Conservation (phyloP, 805 yeast genomes). For the Brettanomyces naardenensis region DNA sequence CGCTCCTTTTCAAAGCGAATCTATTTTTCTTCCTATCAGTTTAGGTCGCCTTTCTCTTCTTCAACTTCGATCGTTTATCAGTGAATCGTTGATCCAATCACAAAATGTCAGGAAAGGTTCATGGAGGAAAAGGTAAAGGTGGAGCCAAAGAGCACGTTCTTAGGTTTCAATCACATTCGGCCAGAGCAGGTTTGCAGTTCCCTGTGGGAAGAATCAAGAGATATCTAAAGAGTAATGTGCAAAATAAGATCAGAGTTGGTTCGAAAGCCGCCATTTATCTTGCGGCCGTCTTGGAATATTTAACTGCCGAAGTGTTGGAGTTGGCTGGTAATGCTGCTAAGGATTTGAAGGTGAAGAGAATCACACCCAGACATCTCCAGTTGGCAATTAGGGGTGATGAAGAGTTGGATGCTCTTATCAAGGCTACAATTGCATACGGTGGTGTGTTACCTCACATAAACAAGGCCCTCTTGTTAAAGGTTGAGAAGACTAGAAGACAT, state of each 20-base stretch:
- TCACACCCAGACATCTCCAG: slow-evolving; percentile 95
- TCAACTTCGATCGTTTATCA: no score
- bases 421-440: slow-evolving; percentile 95
- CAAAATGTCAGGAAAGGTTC: slow-evolving; percentile 76
- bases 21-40: no score
- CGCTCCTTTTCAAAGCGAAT: no score
- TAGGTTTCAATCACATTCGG: slow-evolving; percentile 78
- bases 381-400: slow-evolving; percentile 98
- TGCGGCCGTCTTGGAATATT: slow-evolving; percentile 91
- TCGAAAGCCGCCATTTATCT: slow-evolving; percentile 76
- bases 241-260: slow-evolving; percentile 71
- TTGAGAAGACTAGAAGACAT: slow-evolving; percentile 40
- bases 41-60: no score
- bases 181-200: slow-evolving; percentile 91
- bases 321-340: slow-evolving; percentile 98
- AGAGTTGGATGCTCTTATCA: slow-evolving; percentile 87
- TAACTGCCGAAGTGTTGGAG: slow-evolving; percentile 95
- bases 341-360: slow-evolving; percentile 91
- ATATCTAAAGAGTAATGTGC: slow-evolving; percentile 85
- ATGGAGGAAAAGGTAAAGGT: slow-evolving; percentile 82
- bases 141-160: slow-evolving; percentile 58
- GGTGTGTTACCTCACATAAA: slow-evolving; percentile 96
- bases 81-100: no score
- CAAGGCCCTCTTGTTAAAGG: slow-evolving; percentile 71
- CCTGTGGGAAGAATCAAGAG: slow-evolving; percentile 99